These are phyloP conservation scores for Colletotrichum tropicicola DNA, from an alignment of 2,329 filamentous ascomycete species.

Conservation along the genomic window DNA sequence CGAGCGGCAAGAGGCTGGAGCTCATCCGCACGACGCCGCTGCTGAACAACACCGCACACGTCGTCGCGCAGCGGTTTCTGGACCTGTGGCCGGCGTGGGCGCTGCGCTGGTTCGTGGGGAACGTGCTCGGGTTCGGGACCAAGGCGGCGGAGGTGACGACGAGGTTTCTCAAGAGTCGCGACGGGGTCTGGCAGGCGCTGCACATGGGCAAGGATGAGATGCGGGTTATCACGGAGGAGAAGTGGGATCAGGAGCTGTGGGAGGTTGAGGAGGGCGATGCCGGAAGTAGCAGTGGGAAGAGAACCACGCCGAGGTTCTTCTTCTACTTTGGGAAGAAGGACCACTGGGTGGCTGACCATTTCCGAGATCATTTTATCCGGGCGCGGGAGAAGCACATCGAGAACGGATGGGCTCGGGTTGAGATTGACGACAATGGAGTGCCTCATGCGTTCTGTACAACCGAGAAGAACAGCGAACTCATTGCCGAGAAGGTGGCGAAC, in stretches of 20 bases:
- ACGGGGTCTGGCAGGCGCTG: constrained; percentile 68
- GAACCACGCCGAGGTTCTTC: constrained; percentile 58
- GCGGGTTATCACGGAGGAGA: constrained; percentile 64
- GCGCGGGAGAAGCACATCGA: constrained; percentile 44
- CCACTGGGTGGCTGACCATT: constrained; percentile 68
- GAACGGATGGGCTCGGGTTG: constrained; percentile 53
- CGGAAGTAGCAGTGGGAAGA: neutral
- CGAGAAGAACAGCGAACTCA: constrained; percentile 33
- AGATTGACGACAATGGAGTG: constrained; percentile 64
- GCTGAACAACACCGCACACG: constrained; percentile 50
- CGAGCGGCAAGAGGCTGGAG: constrained; percentile 63
- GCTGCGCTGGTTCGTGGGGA: constrained; percentile 53
- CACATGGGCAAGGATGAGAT: constrained; percentile 69
- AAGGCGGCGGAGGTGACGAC: constrained; percentile 60
- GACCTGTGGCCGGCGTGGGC: constrained; percentile 47
- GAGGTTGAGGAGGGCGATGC: constrained; percentile 42
- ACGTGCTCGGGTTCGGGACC: constrained; percentile 56
- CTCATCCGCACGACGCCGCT: constrained; percentile 51
- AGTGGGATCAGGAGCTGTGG: constrained; percentile 69
- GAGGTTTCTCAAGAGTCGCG: constrained; percentile 62
- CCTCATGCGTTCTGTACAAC: constrained; percentile 68
- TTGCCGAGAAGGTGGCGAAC: constrained; percentile 17
- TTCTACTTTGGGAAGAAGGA: constrained; percentile 69
- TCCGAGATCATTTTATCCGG: constrained; percentile 65
- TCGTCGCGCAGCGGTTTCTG: constrained; percentile 51